Conservation (phyloP, 164 flowering plant species). For the Litsea cubeba region DNA sequence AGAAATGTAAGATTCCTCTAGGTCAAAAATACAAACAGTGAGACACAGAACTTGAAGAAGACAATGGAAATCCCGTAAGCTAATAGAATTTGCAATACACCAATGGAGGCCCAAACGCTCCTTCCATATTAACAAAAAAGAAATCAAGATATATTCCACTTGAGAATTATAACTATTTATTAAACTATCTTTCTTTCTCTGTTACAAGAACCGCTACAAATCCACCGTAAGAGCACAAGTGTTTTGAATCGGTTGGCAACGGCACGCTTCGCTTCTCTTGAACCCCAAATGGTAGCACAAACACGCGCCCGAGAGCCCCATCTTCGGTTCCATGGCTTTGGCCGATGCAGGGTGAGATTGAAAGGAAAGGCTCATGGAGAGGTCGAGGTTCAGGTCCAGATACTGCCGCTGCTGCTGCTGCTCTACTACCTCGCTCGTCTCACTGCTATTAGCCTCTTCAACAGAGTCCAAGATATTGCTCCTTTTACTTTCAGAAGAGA, state of each 20-base stretch:
- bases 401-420: not conserved
- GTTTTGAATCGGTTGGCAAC: slow-evolving; percentile 15
- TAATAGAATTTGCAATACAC: not conserved
- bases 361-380: slow-evolving; percentile 25
- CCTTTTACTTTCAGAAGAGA: not conserved
- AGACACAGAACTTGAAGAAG: not conserved
- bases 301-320: slow-evolving; percentile 9
- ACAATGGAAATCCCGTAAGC: not conserved
- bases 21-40: too few species aligned
- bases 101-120: not conserved
- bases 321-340: slow-evolving; percentile 6
- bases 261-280: slow-evolving; percentile 19
- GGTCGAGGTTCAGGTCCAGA: slow-evolving; percentile 24
- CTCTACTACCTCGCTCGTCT: slow-evolving; percentile 16
- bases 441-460: slow-evolving; percentile 19
- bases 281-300: slow-evolving; percentile 29
- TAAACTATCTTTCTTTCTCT: not conserved
- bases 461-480: not conserved
- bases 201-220: slow-evolving; percentile 6
- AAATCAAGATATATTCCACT: not conserved
- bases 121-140: not conserved
- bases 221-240: slow-evolving; percentile 12
- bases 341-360: slow-evolving; percentile 1
- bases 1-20: too few species aligned
- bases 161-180: too few species aligned